Evolutionary conservation across 768 basidiomycete genomes (phyloP).

Genomic region (Strobilomyces echinocephalus): DNA sequence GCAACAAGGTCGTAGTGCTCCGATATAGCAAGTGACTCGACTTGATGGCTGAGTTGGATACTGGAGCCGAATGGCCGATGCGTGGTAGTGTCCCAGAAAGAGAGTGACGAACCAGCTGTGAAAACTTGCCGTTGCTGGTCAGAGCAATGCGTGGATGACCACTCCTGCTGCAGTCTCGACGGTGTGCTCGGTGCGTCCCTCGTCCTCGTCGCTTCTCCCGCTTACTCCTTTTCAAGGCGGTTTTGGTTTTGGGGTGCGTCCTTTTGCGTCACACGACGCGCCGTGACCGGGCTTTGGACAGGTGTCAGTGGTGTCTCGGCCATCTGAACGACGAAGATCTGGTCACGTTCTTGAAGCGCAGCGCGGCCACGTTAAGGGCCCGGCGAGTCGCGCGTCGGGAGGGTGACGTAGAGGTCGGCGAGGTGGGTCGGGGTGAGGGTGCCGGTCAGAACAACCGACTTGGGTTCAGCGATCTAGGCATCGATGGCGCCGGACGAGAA

Average conservation of each 20-base stretch:
- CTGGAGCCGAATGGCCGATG: too few species aligned
- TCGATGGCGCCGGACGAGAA: conserved; percentile 35
- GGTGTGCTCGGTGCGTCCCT: conserved; percentile 70
- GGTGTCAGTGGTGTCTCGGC: conserved; percentile 95
- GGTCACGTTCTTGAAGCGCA: conserved; percentile 65
- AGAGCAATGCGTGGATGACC: too few species aligned
- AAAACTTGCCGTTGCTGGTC: too few species aligned
- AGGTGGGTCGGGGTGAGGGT: conserved; percentile 52
- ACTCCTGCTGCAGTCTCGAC: conserved; percentile 69
- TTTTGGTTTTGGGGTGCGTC: too few species aligned
- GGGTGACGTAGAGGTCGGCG: conserved; percentile 60
- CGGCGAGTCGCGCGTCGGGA: conserved; percentile 60
- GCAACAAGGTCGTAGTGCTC: too few species aligned
- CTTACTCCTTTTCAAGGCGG: background rate
- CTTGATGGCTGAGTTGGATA: too few species aligned
- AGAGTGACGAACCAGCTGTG: too few species aligned
- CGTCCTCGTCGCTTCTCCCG: conserved; percentile 3
- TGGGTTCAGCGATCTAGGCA: conserved; percentile 50
- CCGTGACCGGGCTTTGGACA: too few species aligned
- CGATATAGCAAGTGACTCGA: too few species aligned
- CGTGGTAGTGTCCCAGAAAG: too few species aligned
- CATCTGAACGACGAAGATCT: conserved; percentile 78
- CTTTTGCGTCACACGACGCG: too few species aligned
- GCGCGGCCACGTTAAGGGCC: conserved; percentile 54
- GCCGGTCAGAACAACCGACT: conserved; percentile 43